Percentiles rank a stretch among this genome's conserved stretches.
phyloP scores from a whole-genome alignment of 2,329 filamentous ascomycete genomes.

The Hortaea werneckii region DNA sequence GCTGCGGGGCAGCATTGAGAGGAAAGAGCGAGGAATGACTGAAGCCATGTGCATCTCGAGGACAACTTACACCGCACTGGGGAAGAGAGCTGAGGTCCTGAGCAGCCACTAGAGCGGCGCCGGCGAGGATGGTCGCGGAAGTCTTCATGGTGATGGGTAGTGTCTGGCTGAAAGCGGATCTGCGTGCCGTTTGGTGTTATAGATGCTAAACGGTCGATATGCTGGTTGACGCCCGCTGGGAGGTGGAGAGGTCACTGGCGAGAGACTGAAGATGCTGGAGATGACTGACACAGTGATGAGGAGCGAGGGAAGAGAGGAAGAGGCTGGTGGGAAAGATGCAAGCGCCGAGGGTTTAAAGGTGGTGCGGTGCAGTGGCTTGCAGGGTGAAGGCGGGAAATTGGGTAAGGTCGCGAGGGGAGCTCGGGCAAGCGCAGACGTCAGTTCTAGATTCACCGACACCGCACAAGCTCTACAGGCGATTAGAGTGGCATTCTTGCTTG shows the following conservation, averaged over 20 bases:
- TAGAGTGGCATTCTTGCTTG: too few relatives aligned
- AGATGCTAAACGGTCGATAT: too few relatives aligned
- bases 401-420: background rate
- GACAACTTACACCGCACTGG: conserved; percentile 26
- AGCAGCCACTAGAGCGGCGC: conserved; percentile 24
- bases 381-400: background rate
- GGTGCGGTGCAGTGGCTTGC: conserved; percentile 1
- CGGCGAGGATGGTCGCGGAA: conserved; percentile 20
- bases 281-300: background rate
- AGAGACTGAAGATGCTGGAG: too few relatives aligned
- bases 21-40: background rate
- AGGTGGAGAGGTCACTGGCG: too few relatives aligned
- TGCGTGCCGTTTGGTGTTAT: too few relatives aligned
- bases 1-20: background rate
- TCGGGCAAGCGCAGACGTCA: background rate
- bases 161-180: background rate
- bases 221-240: too few relatives aligned
- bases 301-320: background rate
- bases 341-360: background rate
- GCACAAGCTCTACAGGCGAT: background rate
- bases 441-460: background rate
- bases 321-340: background rate
- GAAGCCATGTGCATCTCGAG: background rate
- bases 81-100: conserved; percentile 23
- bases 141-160: conserved; percentile 24